Evolutionary conservation across 2,329 filamentous ascomycete genomes (phyloP).

Genomic region (Sporothrix schenckii): DNA sequence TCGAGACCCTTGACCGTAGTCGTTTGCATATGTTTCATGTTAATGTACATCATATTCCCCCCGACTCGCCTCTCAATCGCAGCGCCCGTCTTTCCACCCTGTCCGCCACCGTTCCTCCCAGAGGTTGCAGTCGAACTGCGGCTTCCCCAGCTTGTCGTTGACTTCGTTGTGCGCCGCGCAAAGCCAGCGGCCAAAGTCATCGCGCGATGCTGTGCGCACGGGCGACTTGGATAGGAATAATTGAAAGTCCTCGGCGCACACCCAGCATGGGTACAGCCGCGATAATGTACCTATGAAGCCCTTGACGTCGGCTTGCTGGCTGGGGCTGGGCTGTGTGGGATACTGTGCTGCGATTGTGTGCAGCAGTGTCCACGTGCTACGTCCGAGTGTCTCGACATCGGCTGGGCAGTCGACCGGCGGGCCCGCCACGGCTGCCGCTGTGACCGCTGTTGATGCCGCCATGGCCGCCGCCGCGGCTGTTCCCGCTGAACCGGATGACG

Average conservation of each 20-base stretch:
- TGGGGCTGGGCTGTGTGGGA: conserved; percentile 66
- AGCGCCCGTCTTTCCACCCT: conserved; percentile 74
- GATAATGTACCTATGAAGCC: conserved; percentile 81
- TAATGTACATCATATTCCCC: neutral
- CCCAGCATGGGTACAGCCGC: conserved; percentile 91
- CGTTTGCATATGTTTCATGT: neutral
- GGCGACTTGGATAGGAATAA: conserved; percentile 74
- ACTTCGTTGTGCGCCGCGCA: conserved; percentile 87
- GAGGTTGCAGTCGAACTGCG: conserved; percentile 80
- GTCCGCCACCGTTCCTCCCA: conserved; percentile 97
- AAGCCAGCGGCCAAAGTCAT: conserved; percentile 79
- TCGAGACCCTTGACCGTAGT: neutral
- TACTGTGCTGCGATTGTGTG: conserved; percentile 90
- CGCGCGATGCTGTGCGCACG: conserved; percentile 61
- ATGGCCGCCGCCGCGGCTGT: conserved; percentile 39
- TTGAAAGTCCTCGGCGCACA: conserved; percentile 90
- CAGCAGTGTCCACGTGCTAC: conserved; percentile 88
- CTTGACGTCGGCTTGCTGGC: conserved; percentile 74
- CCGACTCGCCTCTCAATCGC: conserved; percentile 48
- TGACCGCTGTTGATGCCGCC: conserved; percentile 40
- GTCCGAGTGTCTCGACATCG: conserved; percentile 84
- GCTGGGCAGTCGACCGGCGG: conserved; percentile 75
- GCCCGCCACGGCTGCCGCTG: conserved; percentile 41
- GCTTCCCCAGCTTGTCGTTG: conserved; percentile 87
- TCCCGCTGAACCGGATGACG: conserved; percentile 40